Conservation (phyloP, 2,329 filamentous ascomycete genomes). For the Trichoderma cornu-damae region DNA sequence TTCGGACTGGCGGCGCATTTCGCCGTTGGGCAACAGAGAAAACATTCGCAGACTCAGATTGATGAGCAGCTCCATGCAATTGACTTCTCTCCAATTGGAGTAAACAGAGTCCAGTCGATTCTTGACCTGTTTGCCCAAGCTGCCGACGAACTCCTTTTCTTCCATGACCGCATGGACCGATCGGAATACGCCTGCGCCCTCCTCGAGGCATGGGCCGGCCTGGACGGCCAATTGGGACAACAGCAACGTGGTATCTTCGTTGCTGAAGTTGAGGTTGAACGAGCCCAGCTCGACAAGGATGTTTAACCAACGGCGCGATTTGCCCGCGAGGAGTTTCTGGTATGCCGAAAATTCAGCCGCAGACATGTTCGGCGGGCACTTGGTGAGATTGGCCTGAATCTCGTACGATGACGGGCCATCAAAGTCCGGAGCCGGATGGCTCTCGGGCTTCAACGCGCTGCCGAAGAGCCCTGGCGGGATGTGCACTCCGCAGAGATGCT, state of each 20-base stretch:
- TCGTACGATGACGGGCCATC: constrained; percentile 43
- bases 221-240: constrained; percentile 51
- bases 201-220: constrained; percentile 42
- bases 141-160: constrained; percentile 46
- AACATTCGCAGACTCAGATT: constrained; percentile 43
- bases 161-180: constrained; percentile 45
- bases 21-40: neutral
- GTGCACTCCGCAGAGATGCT: constrained; percentile 37
- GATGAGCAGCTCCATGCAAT: constrained; percentile 55
- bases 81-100: constrained; percentile 54
- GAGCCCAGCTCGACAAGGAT: constrained; percentile 48
- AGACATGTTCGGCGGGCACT: constrained; percentile 43
- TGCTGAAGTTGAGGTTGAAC: constrained; percentile 52
- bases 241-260: constrained; percentile 40
- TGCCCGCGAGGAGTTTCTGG: constrained; percentile 44
- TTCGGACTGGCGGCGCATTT: constrained; percentile 22
- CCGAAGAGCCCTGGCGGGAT: constrained; percentile 14
- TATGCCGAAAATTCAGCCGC: constrained; percentile 50
- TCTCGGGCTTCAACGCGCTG: neutral
- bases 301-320: constrained; percentile 44
- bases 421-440: neutral
- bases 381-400: constrained; percentile 44
- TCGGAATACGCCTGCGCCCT: constrained; percentile 32
- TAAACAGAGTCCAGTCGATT: constrained; percentile 40
- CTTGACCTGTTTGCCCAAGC: constrained; percentile 44